These are phyloP conservation scores for Grifola frondosa DNA, from an alignment of 1,284 basidiomycete genomes.

Conservation along the genomic window DNA sequence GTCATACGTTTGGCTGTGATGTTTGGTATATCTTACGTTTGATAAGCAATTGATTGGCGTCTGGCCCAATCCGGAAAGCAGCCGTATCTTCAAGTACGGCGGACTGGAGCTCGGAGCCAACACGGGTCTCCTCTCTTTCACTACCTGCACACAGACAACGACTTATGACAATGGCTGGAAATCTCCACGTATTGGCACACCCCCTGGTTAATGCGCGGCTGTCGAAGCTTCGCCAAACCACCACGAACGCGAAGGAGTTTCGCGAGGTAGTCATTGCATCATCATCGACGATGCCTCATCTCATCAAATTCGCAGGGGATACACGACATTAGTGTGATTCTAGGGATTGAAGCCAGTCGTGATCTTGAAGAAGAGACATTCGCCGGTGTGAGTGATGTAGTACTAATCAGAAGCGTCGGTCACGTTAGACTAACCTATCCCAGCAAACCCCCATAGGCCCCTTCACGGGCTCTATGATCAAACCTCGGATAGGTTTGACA, in stretches of 20 bases:
- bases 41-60: too few species aligned
- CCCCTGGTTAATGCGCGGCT: conserved; percentile 73
- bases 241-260: conserved; percentile 73
- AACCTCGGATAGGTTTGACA: conserved; percentile 79
- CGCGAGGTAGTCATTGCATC: conserved; percentile 52
- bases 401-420: too few species aligned
- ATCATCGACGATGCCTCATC: not conserved
- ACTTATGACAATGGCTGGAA: conserved; percentile 34
- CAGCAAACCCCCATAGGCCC: conserved; percentile 66
- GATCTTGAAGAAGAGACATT: conserved; percentile 60
- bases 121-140: too few species aligned
- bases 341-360: conserved; percentile 76
- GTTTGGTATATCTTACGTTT: too few species aligned
- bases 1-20: too few species aligned
- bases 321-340: conserved; percentile 66
- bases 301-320: conserved; percentile 48
- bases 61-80: too few species aligned
- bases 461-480: conserved; percentile 67
- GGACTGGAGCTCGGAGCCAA: too few species aligned
- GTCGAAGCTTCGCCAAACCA: conserved; percentile 64
- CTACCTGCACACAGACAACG: too few species aligned
- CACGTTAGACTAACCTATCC: too few species aligned
- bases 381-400: conserved; percentile 50
- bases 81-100: too few species aligned
- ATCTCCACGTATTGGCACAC: conserved; percentile 63